Percentiles rank a stretch among this genome's conserved stretches.
phyloP scores from a whole-genome alignment of 441 rosid species.

The Adansonia madagascariensis region DNA sequence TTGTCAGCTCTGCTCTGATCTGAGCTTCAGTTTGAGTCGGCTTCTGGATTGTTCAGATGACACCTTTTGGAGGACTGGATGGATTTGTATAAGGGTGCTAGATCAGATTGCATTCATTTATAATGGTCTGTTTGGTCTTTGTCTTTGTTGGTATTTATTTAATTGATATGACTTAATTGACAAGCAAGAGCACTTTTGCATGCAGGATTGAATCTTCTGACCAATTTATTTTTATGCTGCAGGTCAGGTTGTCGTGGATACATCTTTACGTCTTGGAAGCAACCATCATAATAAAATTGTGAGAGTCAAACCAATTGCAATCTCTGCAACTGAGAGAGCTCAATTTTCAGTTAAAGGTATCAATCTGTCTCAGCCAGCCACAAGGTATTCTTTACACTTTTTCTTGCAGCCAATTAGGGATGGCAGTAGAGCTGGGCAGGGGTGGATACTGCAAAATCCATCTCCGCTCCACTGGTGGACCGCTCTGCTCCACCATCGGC shows the following conservation, averaged over 20 bases:
- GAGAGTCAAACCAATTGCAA: conserved; percentile 79
- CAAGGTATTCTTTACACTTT: conserved; percentile 53
- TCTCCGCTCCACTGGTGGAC: too few relatives aligned
- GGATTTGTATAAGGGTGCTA: conserved; percentile 74
- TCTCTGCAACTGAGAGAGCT: conserved; percentile 59
- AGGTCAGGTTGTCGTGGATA: conserved; percentile 83
- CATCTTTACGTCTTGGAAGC: conserved; percentile 63
- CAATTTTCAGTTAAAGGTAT: conserved; percentile 77
- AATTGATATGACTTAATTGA: conserved; percentile 15
- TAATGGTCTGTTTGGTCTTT: conserved; percentile 58
- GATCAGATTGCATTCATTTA: conserved; percentile 77
- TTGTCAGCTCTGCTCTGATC: conserved; percentile 66
- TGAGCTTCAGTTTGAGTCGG: conserved; percentile 74
- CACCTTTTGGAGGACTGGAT: conserved; percentile 83
- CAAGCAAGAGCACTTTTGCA: background rate
- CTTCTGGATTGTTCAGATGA: conserved; percentile 78
- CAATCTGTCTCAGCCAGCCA: conserved; percentile 63
- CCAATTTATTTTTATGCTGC: conserved; percentile 35
- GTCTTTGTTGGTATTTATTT: conserved; percentile 17
- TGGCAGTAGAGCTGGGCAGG: too few relatives aligned
- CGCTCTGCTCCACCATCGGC: too few relatives aligned
- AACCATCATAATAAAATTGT: conserved; percentile 55
- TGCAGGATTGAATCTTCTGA: conserved; percentile 22
- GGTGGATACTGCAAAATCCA: too few relatives aligned
- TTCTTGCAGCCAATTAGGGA: background rate